These are phyloP conservation scores for Cystobasidiaceae sp. DNA, from an alignment of 1,284 basidiomycete species.

Conservation along the genomic window DNA sequence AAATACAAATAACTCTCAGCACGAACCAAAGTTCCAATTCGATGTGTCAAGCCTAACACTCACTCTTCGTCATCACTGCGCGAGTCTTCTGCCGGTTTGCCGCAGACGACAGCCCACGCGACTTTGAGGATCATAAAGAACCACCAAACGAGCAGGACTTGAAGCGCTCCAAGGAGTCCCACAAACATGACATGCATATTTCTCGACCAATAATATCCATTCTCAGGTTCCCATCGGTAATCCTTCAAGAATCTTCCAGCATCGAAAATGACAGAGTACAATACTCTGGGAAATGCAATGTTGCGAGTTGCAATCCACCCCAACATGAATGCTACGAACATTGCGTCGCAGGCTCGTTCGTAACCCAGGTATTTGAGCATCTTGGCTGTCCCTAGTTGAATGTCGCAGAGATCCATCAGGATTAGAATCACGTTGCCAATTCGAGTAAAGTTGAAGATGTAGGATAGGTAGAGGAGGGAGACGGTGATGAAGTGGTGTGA, in stretches of 20 bases:
- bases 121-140: slow-evolving; percentile 54
- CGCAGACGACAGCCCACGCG: slow-evolving; percentile 70
- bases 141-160: slow-evolving; percentile 51
- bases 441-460: slow-evolving; percentile 76
- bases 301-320: slow-evolving; percentile 88
- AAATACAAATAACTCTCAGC: background rate
- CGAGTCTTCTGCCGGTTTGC: slow-evolving; percentile 72
- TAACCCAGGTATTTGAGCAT: slow-evolving; percentile 79
- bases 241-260: slow-evolving; percentile 51
- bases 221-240: slow-evolving; percentile 59
- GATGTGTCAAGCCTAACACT: slow-evolving; percentile 41
- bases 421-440: slow-evolving; percentile 82
- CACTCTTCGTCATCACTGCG: slow-evolving; percentile 82
- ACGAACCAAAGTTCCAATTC: background rate
- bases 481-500: slow-evolving; percentile 89
- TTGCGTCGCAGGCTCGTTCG: slow-evolving; percentile 62
- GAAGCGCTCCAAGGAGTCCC: slow-evolving; percentile 57
- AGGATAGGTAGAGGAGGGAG: slow-evolving; percentile 68
- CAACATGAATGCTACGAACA: slow-evolving; percentile 74
- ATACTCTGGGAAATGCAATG: slow-evolving; percentile 65
- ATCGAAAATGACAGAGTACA: slow-evolving; percentile 59
- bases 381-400: slow-evolving; percentile 77
- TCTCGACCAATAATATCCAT: slow-evolving; percentile 57
- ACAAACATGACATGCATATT: slow-evolving; percentile 55
- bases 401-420: slow-evolving; percentile 90